Conservation (phyloP, 1,284 basidiomycete species). For the Apiotrichum sp. region DNA sequence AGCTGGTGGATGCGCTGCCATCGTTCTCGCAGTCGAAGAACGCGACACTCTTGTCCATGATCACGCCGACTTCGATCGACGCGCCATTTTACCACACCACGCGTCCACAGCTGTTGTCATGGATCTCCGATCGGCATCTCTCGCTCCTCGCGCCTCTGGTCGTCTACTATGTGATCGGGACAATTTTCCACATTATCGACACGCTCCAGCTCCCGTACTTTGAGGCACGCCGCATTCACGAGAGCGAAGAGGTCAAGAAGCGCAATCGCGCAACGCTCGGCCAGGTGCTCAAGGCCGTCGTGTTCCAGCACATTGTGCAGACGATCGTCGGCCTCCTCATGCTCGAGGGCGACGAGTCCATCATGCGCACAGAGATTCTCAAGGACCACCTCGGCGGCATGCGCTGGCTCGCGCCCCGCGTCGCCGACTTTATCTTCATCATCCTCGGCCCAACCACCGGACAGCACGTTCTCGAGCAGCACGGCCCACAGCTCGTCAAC, state of each 20-base stretch:
- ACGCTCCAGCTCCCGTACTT: slow-evolving; percentile 67
- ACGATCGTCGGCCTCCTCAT: slow-evolving; percentile 66
- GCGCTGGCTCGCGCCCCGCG: slow-evolving; percentile 49
- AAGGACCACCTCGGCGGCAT: slow-evolving; percentile 54
- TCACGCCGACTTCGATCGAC: slow-evolving; percentile 34
- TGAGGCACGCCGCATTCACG: slow-evolving; percentile 81
- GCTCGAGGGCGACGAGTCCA: slow-evolving; percentile 55
- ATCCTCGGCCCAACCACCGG: slow-evolving; percentile 46
- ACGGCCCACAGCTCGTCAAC: slow-evolving; percentile 58
- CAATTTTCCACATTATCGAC: slow-evolving; percentile 79
- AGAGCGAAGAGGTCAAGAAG: slow-evolving; percentile 68
- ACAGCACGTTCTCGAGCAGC: slow-evolving; percentile 41
- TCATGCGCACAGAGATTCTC: slow-evolving; percentile 37
- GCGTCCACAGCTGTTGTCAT: slow-evolving; percentile 53
- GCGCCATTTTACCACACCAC: slow-evolving; percentile 58
- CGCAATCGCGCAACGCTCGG: slow-evolving; percentile 68
- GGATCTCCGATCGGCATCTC: slow-evolving; percentile 66
- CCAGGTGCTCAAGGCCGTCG: slow-evolving; percentile 70
- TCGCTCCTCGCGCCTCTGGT: slow-evolving; percentile 69
- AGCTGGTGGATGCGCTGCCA: slow-evolving; percentile 14
- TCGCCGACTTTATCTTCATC: slow-evolving; percentile 51
- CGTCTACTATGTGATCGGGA: slow-evolving; percentile 81
- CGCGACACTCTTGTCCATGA: slow-evolving; percentile 33
- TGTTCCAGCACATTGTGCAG: slow-evolving; percentile 81
- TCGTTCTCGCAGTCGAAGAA: slow-evolving; percentile 23